phyloP scores from a whole-genome alignment of 2,329 filamentous ascomycete species.

The Fusarium setosum region DNA sequence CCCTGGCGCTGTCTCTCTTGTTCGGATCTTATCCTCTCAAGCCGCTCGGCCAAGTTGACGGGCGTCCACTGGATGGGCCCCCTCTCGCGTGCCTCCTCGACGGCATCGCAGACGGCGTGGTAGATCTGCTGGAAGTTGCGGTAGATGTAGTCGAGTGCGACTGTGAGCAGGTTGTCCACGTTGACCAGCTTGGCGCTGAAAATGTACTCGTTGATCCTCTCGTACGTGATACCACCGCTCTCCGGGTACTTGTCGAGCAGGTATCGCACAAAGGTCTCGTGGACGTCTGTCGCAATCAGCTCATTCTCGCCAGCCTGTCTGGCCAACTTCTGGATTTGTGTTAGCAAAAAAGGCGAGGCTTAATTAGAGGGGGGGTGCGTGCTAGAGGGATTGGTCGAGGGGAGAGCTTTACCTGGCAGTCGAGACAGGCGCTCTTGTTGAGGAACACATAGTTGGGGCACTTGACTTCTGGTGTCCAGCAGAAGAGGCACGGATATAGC shows the following conservation, averaged over 20 bases:
- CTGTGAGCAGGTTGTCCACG: constrained; percentile 36
- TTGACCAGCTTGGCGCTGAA: constrained; percentile 26
- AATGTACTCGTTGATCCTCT: constrained; percentile 35
- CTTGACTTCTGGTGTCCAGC: constrained; percentile 41
- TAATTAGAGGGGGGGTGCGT: background rate
- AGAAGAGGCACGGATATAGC: constrained; percentile 35
- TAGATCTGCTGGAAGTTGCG: constrained; percentile 37
- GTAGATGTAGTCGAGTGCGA: constrained; percentile 37
- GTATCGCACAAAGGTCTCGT: constrained; percentile 40
- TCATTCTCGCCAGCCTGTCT: constrained; percentile 26
- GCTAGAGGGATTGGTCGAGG: background rate
- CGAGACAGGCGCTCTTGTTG: constrained; percentile 36
- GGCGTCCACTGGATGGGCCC: constrained; percentile 35
- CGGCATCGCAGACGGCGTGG: constrained; percentile 29
- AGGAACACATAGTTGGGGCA: constrained; percentile 41
- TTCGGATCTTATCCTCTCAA: constrained; percentile 29
- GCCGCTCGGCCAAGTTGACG: constrained; percentile 29
- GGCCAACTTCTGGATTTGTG: constrained; percentile 19
- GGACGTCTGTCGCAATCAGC: constrained; percentile 32
- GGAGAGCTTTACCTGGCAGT: constrained; percentile 35
- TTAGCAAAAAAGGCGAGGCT: constrained; percentile 7
- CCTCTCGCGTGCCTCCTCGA: constrained; percentile 32
- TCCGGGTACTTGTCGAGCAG: constrained; percentile 39
- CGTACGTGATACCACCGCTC: constrained; percentile 36
- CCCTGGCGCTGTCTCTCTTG: constrained; percentile 16